phyloP scores from a whole-genome alignment of 2,329 filamentous ascomycete species.

The Cadophora malorum region DNA sequence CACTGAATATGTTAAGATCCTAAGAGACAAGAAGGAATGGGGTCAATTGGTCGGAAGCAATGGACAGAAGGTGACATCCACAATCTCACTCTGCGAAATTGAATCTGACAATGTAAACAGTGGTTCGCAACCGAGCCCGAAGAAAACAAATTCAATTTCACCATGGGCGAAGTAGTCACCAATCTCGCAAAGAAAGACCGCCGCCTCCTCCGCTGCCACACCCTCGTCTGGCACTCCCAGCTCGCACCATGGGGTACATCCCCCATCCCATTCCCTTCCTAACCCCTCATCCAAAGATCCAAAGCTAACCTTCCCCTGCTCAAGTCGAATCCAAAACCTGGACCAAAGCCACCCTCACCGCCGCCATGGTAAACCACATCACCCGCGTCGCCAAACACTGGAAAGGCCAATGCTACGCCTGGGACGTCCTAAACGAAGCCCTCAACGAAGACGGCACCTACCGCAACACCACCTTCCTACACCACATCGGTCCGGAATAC shows the following conservation, averaged over 20 bases:
- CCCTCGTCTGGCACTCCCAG: constrained; percentile 59
- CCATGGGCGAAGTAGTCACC: constrained; percentile 59
- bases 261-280: not conserved
- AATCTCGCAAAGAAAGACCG: constrained; percentile 55
- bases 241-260: constrained; percentile 58
- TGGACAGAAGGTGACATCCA: constrained; percentile 53
- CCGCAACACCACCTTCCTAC: constrained; percentile 59
- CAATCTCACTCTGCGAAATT: not conserved
- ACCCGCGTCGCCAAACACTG: constrained; percentile 62
- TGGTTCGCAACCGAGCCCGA: constrained; percentile 68
- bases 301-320: not conserved
- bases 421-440: constrained; percentile 72
- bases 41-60: constrained; percentile 71
- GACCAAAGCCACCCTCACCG: constrained; percentile 61
- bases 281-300: too few species aligned
- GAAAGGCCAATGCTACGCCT: constrained; percentile 62
- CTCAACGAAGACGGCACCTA: constrained; percentile 63
- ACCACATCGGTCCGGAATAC: constrained; percentile 61
- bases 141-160: constrained; percentile 63
- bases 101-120: constrained; percentile 34
- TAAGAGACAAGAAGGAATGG: constrained; percentile 63
- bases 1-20: constrained; percentile 59
- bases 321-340: constrained; percentile 50
- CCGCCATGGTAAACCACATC: constrained; percentile 65
- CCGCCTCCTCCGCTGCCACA: constrained; percentile 68